Conservation (phyloP, 768 basidiomycete genomes). For the Dioszegia crocea region DNA sequence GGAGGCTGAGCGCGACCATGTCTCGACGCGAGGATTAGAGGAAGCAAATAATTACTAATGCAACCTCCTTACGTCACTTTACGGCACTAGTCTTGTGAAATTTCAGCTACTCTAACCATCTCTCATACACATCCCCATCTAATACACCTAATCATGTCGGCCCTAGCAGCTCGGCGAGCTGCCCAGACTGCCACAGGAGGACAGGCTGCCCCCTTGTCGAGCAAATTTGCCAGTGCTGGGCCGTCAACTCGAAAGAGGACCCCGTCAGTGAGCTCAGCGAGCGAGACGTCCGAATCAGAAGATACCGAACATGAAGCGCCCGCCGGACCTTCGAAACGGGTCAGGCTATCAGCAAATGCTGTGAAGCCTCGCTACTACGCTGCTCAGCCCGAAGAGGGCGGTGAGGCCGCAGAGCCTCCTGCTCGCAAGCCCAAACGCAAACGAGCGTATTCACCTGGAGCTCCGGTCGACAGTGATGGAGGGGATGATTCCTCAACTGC, state of each 20-base stretch:
- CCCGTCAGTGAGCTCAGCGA: neutral
- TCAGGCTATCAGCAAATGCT: neutral
- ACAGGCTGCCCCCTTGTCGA: neutral
- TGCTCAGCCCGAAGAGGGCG: neutral
- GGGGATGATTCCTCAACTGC: slow-evolving; percentile 14
- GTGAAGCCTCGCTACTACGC: slow-evolving; percentile 5
- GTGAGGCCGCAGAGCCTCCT: neutral
- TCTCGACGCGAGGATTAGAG: neutral
- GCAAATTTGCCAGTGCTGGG: no score
- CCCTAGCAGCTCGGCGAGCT: slow-evolving; percentile 41
- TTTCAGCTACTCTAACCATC: neutral
- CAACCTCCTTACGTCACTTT: neutral
- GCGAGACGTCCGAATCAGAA: neutral
- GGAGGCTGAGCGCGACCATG: no score
- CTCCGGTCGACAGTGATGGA: slow-evolving; percentile 8
- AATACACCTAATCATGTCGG: slow-evolving; percentile 27
- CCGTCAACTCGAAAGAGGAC: neutral
- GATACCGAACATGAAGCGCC: neutral
- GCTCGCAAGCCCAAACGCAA: neutral
- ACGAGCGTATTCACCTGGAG: slow-evolving; percentile 16
- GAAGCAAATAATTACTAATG: neutral
- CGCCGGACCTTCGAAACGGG: neutral
- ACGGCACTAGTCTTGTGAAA: neutral
- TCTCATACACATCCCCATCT: neutral
- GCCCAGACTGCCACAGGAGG: slow-evolving; percentile 8